phyloP scores from a whole-genome alignment of 1,139 yeast species.

The Yamadazyma diddensiae region DNA sequence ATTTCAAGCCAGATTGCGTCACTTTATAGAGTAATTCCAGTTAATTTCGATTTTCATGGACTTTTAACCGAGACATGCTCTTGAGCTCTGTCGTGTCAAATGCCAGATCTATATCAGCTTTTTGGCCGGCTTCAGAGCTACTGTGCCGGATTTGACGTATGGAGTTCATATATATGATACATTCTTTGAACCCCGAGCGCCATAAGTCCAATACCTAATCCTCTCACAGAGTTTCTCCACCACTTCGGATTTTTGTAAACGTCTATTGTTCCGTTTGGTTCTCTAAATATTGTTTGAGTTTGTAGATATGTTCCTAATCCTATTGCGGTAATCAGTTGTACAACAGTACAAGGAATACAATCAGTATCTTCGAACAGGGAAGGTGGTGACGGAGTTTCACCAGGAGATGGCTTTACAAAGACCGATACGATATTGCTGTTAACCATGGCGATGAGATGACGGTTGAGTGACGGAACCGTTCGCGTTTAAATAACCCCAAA shows the following conservation, averaged over 20 bases:
- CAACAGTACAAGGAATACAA: constrained; percentile 41
- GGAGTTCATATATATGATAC: constrained; percentile 12
- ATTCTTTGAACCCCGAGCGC: constrained; percentile 39
- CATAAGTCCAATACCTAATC: constrained; percentile 31
- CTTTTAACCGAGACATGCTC: too few relatives aligned
- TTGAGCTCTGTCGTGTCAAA: too few relatives aligned
- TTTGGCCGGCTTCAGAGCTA: too few relatives aligned
- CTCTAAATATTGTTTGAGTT: constrained; percentile 30
- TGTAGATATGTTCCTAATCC: constrained; percentile 37
- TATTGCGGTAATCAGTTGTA: constrained; percentile 34
- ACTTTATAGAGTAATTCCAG: too few relatives aligned
- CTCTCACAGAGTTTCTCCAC: constrained; percentile 39
- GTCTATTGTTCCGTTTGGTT: constrained; percentile 31
- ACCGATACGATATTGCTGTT: constrained; percentile 29
- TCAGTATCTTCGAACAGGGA: constrained; percentile 15
- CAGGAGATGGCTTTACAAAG: constrained; percentile 25
- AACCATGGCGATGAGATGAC: constrained; percentile 10
- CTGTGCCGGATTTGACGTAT: too few relatives aligned
- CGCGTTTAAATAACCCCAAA: too few relatives aligned
- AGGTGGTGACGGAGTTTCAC: not conserved
- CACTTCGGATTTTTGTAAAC: constrained; percentile 35
- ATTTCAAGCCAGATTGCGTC: too few relatives aligned
- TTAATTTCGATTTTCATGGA: too few relatives aligned
- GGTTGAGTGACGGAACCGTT: too few relatives aligned
- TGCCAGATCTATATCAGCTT: too few relatives aligned